Evolutionary conservation across 768 basidiomycete species (phyloP).

Genomic region (Collybia nuda): DNA sequence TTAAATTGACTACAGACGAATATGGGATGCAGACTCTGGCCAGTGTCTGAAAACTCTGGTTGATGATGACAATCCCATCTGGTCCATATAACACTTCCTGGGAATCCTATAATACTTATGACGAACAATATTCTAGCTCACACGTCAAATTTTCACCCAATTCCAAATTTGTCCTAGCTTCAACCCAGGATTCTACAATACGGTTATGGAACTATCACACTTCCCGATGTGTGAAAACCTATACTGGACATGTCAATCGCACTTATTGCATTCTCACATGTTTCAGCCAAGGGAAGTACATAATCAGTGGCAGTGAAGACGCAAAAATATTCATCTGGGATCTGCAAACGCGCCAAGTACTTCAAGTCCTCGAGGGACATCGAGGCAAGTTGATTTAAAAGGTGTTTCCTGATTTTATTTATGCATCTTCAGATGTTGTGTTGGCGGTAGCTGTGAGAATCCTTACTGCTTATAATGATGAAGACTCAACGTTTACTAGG

Average conservation of each 20-base stretch:
- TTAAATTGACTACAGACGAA: constrained; percentile 58
- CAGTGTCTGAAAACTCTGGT: constrained; percentile 97
- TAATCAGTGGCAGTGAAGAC: constrained; percentile 91
- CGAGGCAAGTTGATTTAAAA: constrained; percentile 48
- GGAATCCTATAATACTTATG: constrained; percentile 4
- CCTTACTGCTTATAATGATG: constrained; percentile 19
- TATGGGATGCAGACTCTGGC: constrained; percentile 97
- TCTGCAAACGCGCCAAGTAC: constrained; percentile 73
- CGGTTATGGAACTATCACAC: constrained; percentile 94
- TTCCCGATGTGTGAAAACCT: constrained; percentile 90
- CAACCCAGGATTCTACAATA: constrained; percentile 93
- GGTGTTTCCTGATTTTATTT: constrained; percentile 1
- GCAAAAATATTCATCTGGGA: constrained; percentile 89
- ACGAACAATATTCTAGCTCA: constrained; percentile 47
- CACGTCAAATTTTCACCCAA: constrained; percentile 92
- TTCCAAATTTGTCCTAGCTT: constrained; percentile 83
- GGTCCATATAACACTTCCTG: constrained; percentile 39
- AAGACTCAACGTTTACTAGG: constrained; percentile 40
- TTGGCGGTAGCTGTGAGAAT: constrained; percentile 68
- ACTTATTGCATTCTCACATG: constrained; percentile 78
- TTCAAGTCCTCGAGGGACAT: constrained; percentile 79
- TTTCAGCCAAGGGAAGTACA: constrained; percentile 64
- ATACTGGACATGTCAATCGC: constrained; percentile 82
- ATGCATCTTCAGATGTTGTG: constrained; percentile 53
- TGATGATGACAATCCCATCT: constrained; percentile 95